Conservation (phyloP, 2,329 filamentous ascomycete genomes). For the Truncatella angustata region DNA sequence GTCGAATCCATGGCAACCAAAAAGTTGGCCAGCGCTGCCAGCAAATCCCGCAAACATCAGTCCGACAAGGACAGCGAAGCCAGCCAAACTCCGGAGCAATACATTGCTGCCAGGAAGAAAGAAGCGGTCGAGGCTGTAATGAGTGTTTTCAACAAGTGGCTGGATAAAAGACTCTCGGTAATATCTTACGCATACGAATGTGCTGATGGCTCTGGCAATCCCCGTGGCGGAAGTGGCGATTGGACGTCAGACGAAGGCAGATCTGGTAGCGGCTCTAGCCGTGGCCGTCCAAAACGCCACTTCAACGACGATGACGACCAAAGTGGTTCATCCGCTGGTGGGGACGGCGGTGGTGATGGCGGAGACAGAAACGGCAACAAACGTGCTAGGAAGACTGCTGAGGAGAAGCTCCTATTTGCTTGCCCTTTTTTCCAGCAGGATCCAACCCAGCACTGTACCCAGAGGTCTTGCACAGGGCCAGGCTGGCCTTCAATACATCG, state of each 20-base stretch:
- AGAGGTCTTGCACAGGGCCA: constrained; percentile 21
- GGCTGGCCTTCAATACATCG: constrained; percentile 27
- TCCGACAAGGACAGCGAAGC: constrained; percentile 18
- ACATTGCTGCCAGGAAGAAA: constrained; percentile 23
- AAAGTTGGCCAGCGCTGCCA: constrained; percentile 21
- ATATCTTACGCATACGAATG: constrained; percentile 27
- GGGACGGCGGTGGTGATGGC: constrained; percentile 27
- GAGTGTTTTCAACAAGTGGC: constrained; percentile 26
- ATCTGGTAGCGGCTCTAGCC: constrained; percentile 14
- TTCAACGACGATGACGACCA: constrained; percentile 26
- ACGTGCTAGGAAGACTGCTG: constrained; percentile 32
- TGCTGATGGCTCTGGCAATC: constrained; percentile 19
- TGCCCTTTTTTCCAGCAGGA: constrained; percentile 36
- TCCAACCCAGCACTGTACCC: constrained; percentile 22
- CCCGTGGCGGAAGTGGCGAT: constrained; percentile 8
- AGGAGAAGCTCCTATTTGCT: constrained; percentile 27
- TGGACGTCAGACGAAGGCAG: constrained; percentile 12
- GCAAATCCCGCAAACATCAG: constrained; percentile 22
- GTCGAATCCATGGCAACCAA: constrained; percentile 27
- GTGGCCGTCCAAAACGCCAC: constrained; percentile 24
- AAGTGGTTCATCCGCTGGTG: constrained; percentile 22
- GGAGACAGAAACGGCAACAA: constrained; percentile 33
- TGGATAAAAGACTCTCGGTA: constrained; percentile 26
- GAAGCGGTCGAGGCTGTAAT: constrained; percentile 25
- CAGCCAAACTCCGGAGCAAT: constrained; percentile 25